phyloP scores from a whole-genome alignment of 345 rosid species.

The Camelina laxa region DNA sequence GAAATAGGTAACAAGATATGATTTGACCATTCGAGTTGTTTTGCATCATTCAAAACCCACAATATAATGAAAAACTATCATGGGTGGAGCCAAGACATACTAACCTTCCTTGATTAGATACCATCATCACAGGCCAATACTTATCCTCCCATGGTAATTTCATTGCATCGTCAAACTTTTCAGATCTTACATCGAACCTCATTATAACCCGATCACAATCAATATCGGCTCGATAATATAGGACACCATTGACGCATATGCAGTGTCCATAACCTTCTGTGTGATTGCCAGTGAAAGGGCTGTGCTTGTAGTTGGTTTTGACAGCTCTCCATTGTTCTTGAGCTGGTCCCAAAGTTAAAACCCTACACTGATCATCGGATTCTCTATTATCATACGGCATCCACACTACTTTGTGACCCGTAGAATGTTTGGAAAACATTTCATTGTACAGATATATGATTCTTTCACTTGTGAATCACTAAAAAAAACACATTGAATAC shows the following conservation, averaged over 20 bases:
- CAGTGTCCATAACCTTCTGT: not conserved
- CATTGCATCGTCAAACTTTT: not conserved
- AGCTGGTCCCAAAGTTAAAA: constrained; percentile 20
- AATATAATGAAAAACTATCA: not conserved
- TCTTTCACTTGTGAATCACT: too few species aligned
- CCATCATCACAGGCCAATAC: not conserved
- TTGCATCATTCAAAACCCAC: constrained; percentile 22
- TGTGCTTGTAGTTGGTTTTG: not conserved
- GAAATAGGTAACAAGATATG: not conserved
- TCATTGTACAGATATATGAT: too few species aligned
- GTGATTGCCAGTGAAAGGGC: not conserved
- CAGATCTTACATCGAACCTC: constrained; percentile 21
- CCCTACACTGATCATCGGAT: not conserved
- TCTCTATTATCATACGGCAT: not conserved
- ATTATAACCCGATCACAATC: not conserved
- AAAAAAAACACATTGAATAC: too few species aligned
- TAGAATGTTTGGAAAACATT: too few species aligned
- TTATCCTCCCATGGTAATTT: not conserved
- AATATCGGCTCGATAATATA: not conserved
- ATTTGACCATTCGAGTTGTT: not conserved
- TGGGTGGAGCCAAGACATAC: not conserved
- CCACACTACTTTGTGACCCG: constrained; percentile 26
- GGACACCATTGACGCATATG: constrained; percentile 14
- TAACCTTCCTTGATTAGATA: constrained; percentile 14
- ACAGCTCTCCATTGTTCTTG: constrained; percentile 28